These are phyloP conservation scores for Blastosporella zonata DNA, from an alignment of 1,284 basidiomycete genomes.

Conservation along the genomic window DNA sequence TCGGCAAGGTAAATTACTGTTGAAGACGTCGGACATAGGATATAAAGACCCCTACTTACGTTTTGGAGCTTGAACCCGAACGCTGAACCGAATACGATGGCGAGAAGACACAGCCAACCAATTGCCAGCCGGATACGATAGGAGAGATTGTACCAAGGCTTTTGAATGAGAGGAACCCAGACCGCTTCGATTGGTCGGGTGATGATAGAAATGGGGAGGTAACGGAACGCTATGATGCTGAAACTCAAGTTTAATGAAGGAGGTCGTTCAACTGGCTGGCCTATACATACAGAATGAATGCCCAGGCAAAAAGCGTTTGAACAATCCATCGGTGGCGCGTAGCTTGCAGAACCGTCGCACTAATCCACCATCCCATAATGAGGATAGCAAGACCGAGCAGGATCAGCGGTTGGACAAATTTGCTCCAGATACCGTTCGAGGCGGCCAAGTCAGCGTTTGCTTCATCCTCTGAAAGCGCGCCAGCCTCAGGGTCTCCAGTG, in stretches of 20 bases:
- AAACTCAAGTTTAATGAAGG: background rate
- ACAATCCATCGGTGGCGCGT: constrained; percentile 80
- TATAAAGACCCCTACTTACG: constrained; percentile 40
- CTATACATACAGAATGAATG: constrained; percentile 55
- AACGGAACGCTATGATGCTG: constrained; percentile 79
- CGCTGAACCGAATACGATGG: constrained; percentile 75
- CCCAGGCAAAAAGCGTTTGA: constrained; percentile 79
- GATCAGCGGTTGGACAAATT: constrained; percentile 43
- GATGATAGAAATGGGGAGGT: constrained; percentile 67
- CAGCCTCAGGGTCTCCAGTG: constrained; percentile 22
- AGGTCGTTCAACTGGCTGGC: background rate
- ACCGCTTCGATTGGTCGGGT: constrained; percentile 62
- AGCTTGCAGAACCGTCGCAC: constrained; percentile 58
- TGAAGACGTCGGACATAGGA: background rate
- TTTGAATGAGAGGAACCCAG: constrained; percentile 62
- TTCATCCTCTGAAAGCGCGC: constrained; percentile 9
- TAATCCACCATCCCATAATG: constrained; percentile 83
- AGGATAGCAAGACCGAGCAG: constrained; percentile 51
- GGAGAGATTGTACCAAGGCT: constrained; percentile 70
- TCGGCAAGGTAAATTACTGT: constrained; percentile 2
- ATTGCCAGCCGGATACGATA: constrained; percentile 52
- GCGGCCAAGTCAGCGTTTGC: constrained; percentile 10
- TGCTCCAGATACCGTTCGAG: constrained; percentile 24
- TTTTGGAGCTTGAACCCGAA: constrained; percentile 69
- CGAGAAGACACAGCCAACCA: constrained; percentile 75